phyloP scores from a whole-genome alignment of 2,329 filamentous ascomycete genomes.

The Clarireedia hainanense region DNA sequence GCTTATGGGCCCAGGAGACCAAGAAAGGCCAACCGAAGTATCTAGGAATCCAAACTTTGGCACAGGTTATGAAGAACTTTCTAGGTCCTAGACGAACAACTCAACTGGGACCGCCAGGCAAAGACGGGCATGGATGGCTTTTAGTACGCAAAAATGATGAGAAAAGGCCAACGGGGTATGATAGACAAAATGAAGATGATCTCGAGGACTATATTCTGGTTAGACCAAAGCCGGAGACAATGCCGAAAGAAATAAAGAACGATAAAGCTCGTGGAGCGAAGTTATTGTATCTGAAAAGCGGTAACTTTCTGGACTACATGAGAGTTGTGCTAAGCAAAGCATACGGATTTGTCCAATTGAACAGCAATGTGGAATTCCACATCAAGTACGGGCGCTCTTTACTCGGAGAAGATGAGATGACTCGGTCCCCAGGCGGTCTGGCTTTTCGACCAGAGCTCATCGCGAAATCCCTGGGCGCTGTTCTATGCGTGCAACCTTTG shows the following conservation, averaged over 20 bases:
- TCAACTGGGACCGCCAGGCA: background rate
- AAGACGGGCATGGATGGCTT: background rate
- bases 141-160: background rate
- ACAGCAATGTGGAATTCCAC: background rate
- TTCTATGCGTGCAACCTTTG: background rate
- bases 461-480: background rate
- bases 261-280: background rate
- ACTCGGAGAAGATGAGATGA: background rate
- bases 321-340: background rate
- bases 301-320: background rate
- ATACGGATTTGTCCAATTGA: background rate
- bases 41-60: background rate
- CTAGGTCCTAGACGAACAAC: background rate
- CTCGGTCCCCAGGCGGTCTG: background rate
- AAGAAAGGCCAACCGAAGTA: background rate
- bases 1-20: background rate
- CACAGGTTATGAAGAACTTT: background rate
- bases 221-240: background rate
- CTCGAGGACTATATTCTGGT: background rate
- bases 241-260: background rate
- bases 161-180: background rate
- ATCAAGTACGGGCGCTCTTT: background rate
- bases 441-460: background rate
- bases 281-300: background rate
- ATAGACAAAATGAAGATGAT: background rate